Evolutionary conservation across 768 basidiomycete genomes (phyloP).

Genomic region (Tephrocybe sp.): DNA sequence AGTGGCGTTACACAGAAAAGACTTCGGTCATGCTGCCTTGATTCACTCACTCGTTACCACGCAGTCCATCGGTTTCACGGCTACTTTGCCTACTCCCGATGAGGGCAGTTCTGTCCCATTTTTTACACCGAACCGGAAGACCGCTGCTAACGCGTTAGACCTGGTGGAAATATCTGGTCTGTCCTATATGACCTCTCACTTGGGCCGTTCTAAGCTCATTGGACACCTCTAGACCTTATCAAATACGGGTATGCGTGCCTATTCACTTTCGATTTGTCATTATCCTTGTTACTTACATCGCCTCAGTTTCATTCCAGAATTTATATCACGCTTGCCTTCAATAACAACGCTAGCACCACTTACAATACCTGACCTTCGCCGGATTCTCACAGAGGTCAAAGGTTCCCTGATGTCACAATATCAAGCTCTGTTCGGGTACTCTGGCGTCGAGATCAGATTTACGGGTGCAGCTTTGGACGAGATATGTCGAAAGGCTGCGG

Average conservation of each 20-base stretch:
- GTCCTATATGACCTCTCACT: slow-evolving; percentile 13
- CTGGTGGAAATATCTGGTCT: slow-evolving; percentile 70
- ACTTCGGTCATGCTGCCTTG: too few species aligned
- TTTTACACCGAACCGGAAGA: slow-evolving; percentile 73
- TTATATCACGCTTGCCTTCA: slow-evolving; percentile 92
- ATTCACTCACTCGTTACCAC: slow-evolving; percentile 7
- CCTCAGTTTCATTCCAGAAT: slow-evolving; percentile 88
- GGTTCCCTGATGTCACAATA: slow-evolving; percentile 93
- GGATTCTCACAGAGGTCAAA: slow-evolving; percentile 90
- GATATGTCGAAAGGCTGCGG: slow-evolving; percentile 76
- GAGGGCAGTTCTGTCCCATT: slow-evolving; percentile 53
- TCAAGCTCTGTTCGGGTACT: slow-evolving; percentile 77
- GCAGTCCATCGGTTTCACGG: slow-evolving; percentile 86
- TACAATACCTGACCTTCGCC: slow-evolving; percentile 77
- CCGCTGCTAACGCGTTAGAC: slow-evolving; percentile 57
- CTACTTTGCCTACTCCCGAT: slow-evolving; percentile 40
- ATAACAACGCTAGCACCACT: slow-evolving; percentile 82
- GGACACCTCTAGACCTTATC: slow-evolving; percentile 59
- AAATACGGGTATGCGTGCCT: slow-evolving; percentile 65
- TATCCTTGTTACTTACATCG: slow-evolving; percentile 8
- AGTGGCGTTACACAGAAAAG: too few species aligned
- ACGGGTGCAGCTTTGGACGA: slow-evolving; percentile 78
- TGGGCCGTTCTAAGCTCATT: background rate
- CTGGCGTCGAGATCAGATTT: slow-evolving; percentile 85
- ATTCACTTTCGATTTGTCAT: background rate